These are phyloP conservation scores for Halophytophthora batemanensis DNA, from an alignment of 352 stramenopile genomes.

Conservation along the genomic window DNA sequence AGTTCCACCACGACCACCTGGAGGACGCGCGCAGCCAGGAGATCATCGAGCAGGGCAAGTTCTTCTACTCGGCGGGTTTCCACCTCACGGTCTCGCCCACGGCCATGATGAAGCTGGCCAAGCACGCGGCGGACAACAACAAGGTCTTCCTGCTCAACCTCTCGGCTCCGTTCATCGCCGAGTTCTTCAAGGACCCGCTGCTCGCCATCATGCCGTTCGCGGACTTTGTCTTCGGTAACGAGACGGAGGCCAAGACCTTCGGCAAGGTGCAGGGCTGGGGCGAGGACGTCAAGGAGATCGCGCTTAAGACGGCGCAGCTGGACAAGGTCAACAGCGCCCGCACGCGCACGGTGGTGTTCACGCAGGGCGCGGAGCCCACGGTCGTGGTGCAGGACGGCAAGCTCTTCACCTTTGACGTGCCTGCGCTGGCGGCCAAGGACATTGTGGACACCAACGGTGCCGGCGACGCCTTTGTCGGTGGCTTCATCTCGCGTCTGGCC, in stretches of 20 bases:
- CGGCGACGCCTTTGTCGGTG: conserved; percentile 98
- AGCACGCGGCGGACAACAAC: conserved; percentile 92
- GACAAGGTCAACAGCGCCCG: conserved; percentile 92
- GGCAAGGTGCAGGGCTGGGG: conserved; percentile 89
- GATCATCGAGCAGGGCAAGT: conserved; percentile 92
- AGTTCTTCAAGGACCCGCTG: conserved; percentile 98
- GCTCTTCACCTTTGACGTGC: conserved; percentile 92
- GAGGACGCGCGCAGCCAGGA: conserved; percentile 88
- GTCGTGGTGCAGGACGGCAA: conserved; percentile 95
- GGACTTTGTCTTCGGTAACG: conserved; percentile 99
- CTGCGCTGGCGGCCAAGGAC: conserved; percentile 77
- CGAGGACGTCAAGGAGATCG: conserved; percentile 87
- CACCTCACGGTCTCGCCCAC: conserved; percentile 97
- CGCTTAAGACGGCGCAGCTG: conserved; percentile 90
- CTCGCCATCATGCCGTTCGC: conserved; percentile 92
- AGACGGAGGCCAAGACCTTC: conserved; percentile 97
- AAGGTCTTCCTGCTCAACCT: conserved; percentile 98
- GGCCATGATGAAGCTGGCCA: conserved; percentile 89
- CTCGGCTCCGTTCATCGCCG: conserved; percentile 97
- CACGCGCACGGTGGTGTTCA: conserved; percentile 97
- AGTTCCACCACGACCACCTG: conserved; percentile 94
- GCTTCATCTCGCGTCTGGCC: conserved; percentile 95
- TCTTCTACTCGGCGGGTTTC: conserved; percentile 98
- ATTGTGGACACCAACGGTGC: conserved; percentile 99
- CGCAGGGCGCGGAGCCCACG: conserved; percentile 94